Percentiles rank a stretch among this genome's conserved stretches.
Conservation (phyloP, 257 asterid species). For the Dorcoceras hygrometricum region DNA sequence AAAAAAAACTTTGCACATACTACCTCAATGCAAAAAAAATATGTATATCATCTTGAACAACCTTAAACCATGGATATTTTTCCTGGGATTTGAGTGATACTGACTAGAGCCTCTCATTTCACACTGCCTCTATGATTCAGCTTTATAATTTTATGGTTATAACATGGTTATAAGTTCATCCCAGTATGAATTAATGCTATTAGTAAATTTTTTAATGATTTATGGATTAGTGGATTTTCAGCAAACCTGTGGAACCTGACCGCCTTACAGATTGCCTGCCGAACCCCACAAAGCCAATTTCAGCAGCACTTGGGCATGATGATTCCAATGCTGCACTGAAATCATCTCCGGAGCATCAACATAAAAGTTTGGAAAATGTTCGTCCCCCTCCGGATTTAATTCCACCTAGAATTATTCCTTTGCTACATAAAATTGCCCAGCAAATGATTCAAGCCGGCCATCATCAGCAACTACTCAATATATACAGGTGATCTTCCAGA, state of each 20-base stretch:
- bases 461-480: slow-evolving; percentile 58
- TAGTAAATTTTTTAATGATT: slow-evolving; percentile 9
- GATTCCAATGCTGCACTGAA: slow-evolving; percentile 45
- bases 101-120: not conserved
- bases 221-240: slow-evolving; percentile 38
- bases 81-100: not conserved
- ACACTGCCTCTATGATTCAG: not conserved
- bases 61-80: not conserved
- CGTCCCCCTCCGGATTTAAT: slow-evolving; percentile 72
- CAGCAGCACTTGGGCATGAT: slow-evolving; percentile 56
- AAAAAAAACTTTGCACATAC: not conserved
- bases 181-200: not conserved
- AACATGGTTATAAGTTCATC: slow-evolving; percentile 11
- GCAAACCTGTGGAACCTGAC: slow-evolving; percentile 97
- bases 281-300: slow-evolving; percentile 64
- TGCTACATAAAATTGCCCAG: slow-evolving; percentile 58
- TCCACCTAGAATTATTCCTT: slow-evolving; percentile 73
- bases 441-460: slow-evolving; percentile 89
- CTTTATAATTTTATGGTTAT: not conserved
- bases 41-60: not conserved
- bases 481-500: slow-evolving; percentile 51
- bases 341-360: slow-evolving; percentile 48
- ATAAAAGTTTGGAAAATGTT: slow-evolving; percentile 52
- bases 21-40: not conserved
- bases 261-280: slow-evolving; percentile 87